These are phyloP conservation scores for Cutaneotrichosporon mucoides DNA, from an alignment of 1,284 basidiomycete species.

Conservation along the genomic window DNA sequence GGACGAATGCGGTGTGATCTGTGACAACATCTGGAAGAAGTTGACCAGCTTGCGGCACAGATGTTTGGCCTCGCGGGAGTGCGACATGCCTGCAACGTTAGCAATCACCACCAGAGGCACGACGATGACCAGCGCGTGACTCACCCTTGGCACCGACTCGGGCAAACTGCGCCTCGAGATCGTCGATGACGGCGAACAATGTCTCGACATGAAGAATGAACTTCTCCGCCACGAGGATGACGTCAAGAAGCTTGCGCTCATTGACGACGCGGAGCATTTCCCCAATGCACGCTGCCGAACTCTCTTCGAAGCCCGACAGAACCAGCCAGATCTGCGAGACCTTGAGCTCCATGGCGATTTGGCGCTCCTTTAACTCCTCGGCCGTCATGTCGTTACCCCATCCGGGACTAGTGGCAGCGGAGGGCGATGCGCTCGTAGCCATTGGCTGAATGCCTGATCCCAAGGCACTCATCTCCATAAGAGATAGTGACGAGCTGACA, in stretches of 20 bases:
- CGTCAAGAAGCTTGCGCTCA: slow-evolving; percentile 91
- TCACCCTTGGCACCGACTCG: slow-evolving; percentile 75
- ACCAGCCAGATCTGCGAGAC: slow-evolving; percentile 99
- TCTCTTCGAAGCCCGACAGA: slow-evolving; percentile 96
- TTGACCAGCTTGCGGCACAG: slow-evolving; percentile 98
- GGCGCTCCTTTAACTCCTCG: slow-evolving; percentile 80
- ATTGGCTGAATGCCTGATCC: slow-evolving; percentile 27
- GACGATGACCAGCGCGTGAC: slow-evolving; percentile 18
- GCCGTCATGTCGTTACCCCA: slow-evolving; percentile 63
- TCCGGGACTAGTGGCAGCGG: slow-evolving; percentile 8
- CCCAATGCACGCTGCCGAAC: slow-evolving; percentile 97
- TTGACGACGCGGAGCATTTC: slow-evolving; percentile 98
- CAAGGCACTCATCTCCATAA: slow-evolving; percentile 27
- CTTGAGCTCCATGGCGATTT: slow-evolving; percentile 92
- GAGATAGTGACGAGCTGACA: slow-evolving; percentile 49
- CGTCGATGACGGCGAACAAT: slow-evolving; percentile 96
- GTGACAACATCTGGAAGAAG: slow-evolving; percentile 85
- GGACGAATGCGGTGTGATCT: slow-evolving; percentile 49
- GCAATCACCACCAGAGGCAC: not conserved
- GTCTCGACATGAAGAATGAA: slow-evolving; percentile 99
- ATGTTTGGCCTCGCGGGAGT: slow-evolving; percentile 96
- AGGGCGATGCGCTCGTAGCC: slow-evolving; percentile 42
- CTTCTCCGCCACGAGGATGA: slow-evolving; percentile 95
- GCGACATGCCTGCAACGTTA: slow-evolving; percentile 74
- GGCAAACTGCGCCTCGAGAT: slow-evolving; percentile 87